Evolutionary conservation across 805 yeast species (phyloP), one percentile per base, ranked within the genome.

Genomic region (Candida oleophila): DNA sequence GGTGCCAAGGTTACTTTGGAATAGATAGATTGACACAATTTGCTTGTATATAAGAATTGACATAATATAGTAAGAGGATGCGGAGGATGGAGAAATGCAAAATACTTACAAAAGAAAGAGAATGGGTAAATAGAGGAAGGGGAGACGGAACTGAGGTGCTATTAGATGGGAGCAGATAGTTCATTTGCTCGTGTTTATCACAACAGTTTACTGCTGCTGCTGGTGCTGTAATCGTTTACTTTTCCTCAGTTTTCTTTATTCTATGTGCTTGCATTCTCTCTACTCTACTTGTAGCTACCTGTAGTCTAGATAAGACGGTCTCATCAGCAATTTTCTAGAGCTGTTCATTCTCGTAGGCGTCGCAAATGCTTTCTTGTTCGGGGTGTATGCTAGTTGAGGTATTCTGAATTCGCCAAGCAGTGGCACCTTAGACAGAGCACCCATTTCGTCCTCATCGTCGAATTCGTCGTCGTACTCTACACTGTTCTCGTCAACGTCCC

Each of bases 1-100:
- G 99, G 99, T 68, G 99, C 96, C 55, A 94, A 94, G 80, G 80
- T 94, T 62, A 57, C 81, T 48, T 76, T 94, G 66, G 99, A 94
- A 77, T 94, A 83, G 43, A 28, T 18, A 9, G 18, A 28, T 22
- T 5, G 32, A 11, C 30, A 41, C 22, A 20, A 41, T 21, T 25
- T 34, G 39, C 55, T 45, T 51, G 53, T 51, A 53, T 47, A 51
- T 53, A 53, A 45, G 44, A 39, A 38, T 39, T 22, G 41, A 43
- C 20, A 34, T 18, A 15, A 18, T 34, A 34, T 14, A 30, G 34
- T 12, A n/a, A n/a, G n/a, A n/a, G n/a, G n/a, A n/a, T n/a, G n/a
- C n/a, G n/a, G n/a, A n/a, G n/a, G n/a, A n/a, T n/a, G n/a, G n/a
- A n/a, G n/a, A n/a, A n/a, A n/a, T n/a, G n/a, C n/a, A n/a, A n/a